Base-by-base conservation (phyloP, 495 filamentous ascomycete genomes). In the Patellaria atrata region DNA sequence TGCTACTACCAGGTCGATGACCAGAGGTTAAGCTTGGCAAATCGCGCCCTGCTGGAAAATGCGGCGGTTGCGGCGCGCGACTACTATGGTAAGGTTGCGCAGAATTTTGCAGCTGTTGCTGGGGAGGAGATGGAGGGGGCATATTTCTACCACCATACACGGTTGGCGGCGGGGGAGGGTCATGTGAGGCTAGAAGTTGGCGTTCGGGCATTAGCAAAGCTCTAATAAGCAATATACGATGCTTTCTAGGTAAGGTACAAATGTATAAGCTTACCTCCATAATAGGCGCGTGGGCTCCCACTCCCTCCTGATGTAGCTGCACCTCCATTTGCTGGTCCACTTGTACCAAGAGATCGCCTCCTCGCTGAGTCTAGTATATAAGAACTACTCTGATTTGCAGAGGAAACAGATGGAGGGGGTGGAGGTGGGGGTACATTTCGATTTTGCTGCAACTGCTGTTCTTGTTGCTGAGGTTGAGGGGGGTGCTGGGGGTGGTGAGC, bases 1-100 rank as follows among this genome's bases (percentile, higher is more conserved):
- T 96, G 62, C 79, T 80, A 56, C 79, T 79, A 10, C 73, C 72
- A 7, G 68, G 67, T 24, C 73, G 68, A 53, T 67, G 60, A 21
- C 57, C 48, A 27, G 64, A 51, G 29, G 53, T 56, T 31, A 58
- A 51, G 9, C 63, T 58, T 33, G 63, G 58, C 17, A 64, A 56
- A 42, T 79, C 71, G 45, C 73, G 66, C 20, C 57, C 55, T 28
- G 38, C 42, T 7, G 59, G 50, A 38, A 69, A 66, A 31, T 64
- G 59, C 24, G 59, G 58, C 21, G 62, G 42, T 25, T 54, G 56
- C 22, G 59, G 58, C 13, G 38, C 14, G 18, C 41, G 45, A 21
- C 22, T 32, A 20, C 15, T 15, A 9, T 35, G 23, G n/a, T 22
- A n/a, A 18, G 39, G 38, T 1, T 45, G 22, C 3, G 52, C 56